Percentiles rank a stretch among this genome's conserved stretches.
phyloP scores from a whole-genome alignment of 1,284 basidiomycete genomes.

The Pseudozyma sp. region DNA sequence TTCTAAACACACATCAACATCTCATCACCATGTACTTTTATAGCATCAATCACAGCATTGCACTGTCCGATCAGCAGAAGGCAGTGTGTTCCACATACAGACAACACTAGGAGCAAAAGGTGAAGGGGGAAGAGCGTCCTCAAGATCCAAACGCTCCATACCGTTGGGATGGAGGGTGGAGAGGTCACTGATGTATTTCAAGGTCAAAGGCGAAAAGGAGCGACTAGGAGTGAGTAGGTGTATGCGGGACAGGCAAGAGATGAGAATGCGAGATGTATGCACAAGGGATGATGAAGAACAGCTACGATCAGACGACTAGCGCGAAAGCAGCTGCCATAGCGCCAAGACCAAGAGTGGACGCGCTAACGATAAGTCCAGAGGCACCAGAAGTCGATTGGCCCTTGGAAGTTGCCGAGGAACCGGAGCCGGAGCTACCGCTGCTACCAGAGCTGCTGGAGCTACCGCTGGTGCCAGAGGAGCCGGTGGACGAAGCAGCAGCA shows the following conservation, averaged over 20 bases:
- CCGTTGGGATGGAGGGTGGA: background rate
- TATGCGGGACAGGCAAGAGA: background rate
- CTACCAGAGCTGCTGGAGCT: constrained; percentile 8
- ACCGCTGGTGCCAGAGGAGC: constrained; percentile 2
- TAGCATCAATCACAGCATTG: background rate
- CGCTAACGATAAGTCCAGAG: constrained; percentile 12
- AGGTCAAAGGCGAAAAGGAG: background rate
- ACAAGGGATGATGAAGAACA: constrained; percentile 2
- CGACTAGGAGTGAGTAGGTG: background rate
- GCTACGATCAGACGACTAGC: constrained; percentile 21
- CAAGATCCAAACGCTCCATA: background rate
- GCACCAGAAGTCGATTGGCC: constrained; percentile 37
- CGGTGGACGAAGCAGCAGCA: background rate
- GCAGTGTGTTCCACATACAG: background rate
- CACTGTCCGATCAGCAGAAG: too few relatives aligned
- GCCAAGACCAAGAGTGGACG: constrained; percentile 35
- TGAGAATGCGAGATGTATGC: background rate
- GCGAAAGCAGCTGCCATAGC: constrained; percentile 38
- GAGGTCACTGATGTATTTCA: background rate
- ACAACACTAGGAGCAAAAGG: background rate
- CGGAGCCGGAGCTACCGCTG: constrained; percentile 5
- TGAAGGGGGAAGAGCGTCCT: background rate
- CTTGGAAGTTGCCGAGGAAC: constrained; percentile 4
- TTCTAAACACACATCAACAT: constrained; percentile 17
- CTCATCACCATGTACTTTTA: constrained; percentile 21